Evolutionary conservation across 2,329 filamentous ascomycete genomes (phyloP), one percentile per base, ranked within the genome.

Genomic region (Thermoascus crustaceus): DNA sequence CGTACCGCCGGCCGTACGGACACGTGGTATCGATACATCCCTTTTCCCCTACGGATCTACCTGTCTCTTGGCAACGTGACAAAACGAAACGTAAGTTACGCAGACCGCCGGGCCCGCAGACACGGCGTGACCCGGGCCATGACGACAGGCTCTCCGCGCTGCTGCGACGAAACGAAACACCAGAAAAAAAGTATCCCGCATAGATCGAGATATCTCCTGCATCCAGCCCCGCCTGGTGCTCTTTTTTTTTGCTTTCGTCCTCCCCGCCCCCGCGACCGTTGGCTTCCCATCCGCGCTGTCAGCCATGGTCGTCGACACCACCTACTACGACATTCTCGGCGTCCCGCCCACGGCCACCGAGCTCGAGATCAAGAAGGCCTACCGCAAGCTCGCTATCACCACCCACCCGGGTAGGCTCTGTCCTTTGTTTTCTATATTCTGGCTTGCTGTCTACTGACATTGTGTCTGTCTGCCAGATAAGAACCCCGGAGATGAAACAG

Each of bases 361-460:
- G 60, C 75, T 94, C 33, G 87, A 95, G 60, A 95, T 95, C 66
- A 95, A 95, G 65, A 94, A 94, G 69, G 88, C 88, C 18, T 95
- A 95, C 66, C 79, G 88, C 58, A 95, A 89, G 67, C 75, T 91
- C 49, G 91, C 91, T 49, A 95, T 96, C 61, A 77, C 88, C 49
- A 85, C 94, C 54, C 89, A 95, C 62, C 86, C 86, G 45, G 84
- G 82, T 85, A 67, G 49, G 67, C 29, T 18, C 3, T 26, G 20
- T 33, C 37, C 32, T 38, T 24, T 3, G 10, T 7, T 25, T 24
- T 20, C 35, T 34, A 38, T 7, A 18, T 11, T 30, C n/a, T 21
- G 33, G 32, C 18, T n/a, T 20, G n/a, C n/a, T 5, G 4, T 4
- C 32, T 33, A 29, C 47, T 48, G 37, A 46, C 32, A 7, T 24